Evolutionary conservation across 257 asterid species (phyloP), one percentile per base, ranked within the genome.

Genomic region (Solanum pinnatisectum): DNA sequence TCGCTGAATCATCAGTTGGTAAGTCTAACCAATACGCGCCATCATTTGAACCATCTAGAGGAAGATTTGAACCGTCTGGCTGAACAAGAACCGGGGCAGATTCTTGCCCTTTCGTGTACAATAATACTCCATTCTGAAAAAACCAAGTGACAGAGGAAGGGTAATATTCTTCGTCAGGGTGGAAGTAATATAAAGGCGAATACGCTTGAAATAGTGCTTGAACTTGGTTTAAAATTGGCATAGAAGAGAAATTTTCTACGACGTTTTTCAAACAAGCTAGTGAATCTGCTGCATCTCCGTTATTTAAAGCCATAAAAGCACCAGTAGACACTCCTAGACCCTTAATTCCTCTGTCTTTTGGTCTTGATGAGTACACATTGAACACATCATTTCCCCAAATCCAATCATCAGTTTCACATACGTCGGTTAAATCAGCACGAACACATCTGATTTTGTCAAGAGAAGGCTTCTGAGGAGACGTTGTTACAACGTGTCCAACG

Each of bases 101-200:
- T 89, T 94, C 98, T 23, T 93, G 89, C 33, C 94, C 98, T 87
- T 92, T 94, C 1, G 89, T 87, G 65, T 93, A 94, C 77, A 96
- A 20, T 25, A 96, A 89, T 2, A 94, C 98, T 6, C 99, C 98
- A 18, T 93, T 95, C n/a, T 92, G 89, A 39, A 96, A 96, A 65
- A 88, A 94, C 98, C 99, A 96, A 10, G 87, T 37, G 9, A 95
- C 98, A 1, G 99, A 96, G 2, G 95, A 93, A 33, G 99, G 96
- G 6, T 91, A 91, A 87, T 91, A 95, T 2, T 89, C 71, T 42
- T 96, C 99, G 56, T 94, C 94, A 18, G 96, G 96, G 59, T 96
- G 99, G 67, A 95, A 93, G 60, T 93, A 95, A 22, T 94, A 87
- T 15, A 49, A 71, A 36, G 98, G 99, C 27, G 96, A 90, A 42